Evolutionary conservation across 805 yeast genomes (phyloP), one percentile per base, ranked within the genome.

Genomic region (Candida ponderosae): DNA sequence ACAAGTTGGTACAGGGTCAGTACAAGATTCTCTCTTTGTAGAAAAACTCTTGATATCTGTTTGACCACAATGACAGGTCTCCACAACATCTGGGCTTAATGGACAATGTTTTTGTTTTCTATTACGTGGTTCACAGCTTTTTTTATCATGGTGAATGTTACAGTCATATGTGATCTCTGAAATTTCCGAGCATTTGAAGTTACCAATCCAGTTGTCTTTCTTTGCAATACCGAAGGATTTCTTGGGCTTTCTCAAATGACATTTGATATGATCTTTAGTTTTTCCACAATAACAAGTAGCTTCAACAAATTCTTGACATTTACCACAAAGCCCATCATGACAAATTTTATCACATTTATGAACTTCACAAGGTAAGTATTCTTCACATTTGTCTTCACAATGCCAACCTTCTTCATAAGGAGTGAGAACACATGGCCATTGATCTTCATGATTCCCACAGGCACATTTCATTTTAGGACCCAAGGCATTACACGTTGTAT

Each of bases 311-410:
- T 66, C 72, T 7, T 68, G 59, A 56, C 96, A 88, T 6, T 68
- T 65, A 0, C 94, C 95, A 63, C 96, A 88, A 18, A 83, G 63
- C 0, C 95, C 96, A n/a, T 63, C 53, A 58, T 88, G 97, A 55
- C 97, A 88, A 5, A 53, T 60, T 31, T 61, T 57, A 4, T 57
- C 44, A 59, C 96, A 88, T 31, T 51, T 59, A 54, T 89, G 96
- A 11, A 72, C 62, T 2, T 82, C 81, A 63, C 93, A 76, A 14
- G 95, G 84, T 53, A 86, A 52, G 3, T 62, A 39, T 42, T 78
- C 77, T 6, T 66, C 67, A 58, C 97, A 88, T 1, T 59, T 56
- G 2, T 68, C 67, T 1, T 66, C 70, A 59, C 96, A 88, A 5
- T 59, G 54, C 89, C 87, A 81, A 11, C 86, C 88, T 4, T 59